Conservation (phyloP, 2,329 filamentous ascomycete species). For the Colletotrichum tanaceti region DNA sequence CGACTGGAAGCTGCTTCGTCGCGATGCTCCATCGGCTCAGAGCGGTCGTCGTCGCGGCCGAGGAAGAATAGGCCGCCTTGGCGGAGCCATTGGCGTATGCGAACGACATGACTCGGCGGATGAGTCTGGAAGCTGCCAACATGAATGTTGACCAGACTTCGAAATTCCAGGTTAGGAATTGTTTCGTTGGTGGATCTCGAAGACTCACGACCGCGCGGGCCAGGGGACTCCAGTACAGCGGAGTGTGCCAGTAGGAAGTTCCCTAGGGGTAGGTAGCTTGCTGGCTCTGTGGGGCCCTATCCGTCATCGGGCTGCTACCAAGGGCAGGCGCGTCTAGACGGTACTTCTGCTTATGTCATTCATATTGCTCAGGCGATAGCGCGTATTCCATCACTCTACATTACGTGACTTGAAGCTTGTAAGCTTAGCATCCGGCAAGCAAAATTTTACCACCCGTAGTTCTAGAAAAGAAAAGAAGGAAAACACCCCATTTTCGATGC, state of each 20-base stretch:
- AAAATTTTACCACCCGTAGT: too few relatives aligned
- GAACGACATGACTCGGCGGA: conserved; percentile 42
- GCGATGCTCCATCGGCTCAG: conserved; percentile 87
- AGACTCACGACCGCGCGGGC: conserved; percentile 20
- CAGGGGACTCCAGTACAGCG: conserved; percentile 24
- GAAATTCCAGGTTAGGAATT: conserved; percentile 20
- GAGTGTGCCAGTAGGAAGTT: conserved; percentile 33
- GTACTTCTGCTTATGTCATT: background rate
- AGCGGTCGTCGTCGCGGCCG: conserved; percentile 72
- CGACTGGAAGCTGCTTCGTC: conserved; percentile 73
- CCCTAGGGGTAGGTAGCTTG: background rate
- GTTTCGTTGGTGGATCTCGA: conserved; percentile 28
- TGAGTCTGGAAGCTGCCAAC: conserved; percentile 41
- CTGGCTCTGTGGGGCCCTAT: conserved; percentile 21
- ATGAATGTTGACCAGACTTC: conserved; percentile 36
- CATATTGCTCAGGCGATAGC: background rate
- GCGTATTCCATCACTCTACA: background rate
- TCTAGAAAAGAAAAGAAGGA: too few relatives aligned
- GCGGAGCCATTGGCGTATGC: conserved; percentile 40
- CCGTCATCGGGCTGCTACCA: conserved; percentile 14
- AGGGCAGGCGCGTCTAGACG: background rate
- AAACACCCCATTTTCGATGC: too few relatives aligned
- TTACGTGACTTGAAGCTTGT: too few relatives aligned
- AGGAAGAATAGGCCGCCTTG: conserved; percentile 35
- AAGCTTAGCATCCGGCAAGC: too few relatives aligned